Base-by-base conservation (phyloP, 306 rosid genomes). In the Trifolium fragiferum region DNA sequence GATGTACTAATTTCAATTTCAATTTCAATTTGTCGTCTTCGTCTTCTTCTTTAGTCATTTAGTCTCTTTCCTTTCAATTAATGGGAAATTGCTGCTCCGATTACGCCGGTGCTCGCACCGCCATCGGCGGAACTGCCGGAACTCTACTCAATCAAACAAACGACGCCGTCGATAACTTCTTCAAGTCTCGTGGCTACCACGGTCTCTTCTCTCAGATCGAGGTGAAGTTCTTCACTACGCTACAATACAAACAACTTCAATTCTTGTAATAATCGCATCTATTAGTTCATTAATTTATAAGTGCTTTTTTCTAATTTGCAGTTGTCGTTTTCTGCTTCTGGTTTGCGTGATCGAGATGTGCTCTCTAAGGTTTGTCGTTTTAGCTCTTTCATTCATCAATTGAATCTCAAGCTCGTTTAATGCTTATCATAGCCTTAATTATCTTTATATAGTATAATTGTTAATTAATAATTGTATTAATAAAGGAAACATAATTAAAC, bases 21-120 rank as follows among this genome's bases (percentile, higher is more conserved):
- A 47, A 15, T 49, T 49, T 49, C 23, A 50, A 50, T 50, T 50
- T 18, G 23, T 50, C 25, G 11, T 51, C 23, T 4, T 50, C 9
- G 18, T 18, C 3, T 50, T 14, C 50, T 16, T 62, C 33, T 27
- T 18, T 33, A 14, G 37, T 35, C n/a, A n/a, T 37, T 60, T 60
- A 14, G 51, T 59, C n/a, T 30, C 8, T 10, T 68, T 53, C 58
- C 25, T 54, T 69, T 47, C 54, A 49, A 38, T 78, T 76, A 27
- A 95, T 95, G 99, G 99, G 99, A 0, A 95, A 89, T 73, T 95
- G 99, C 84, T 95, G 78, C 86, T 95, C 99, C 84, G 94, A 91
- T 82, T 80, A 74, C 47, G 82, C 83, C 74, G 96, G 84, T 6
- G 96, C 88, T 13, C 84, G 87, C 27, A 5, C 89, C 3, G 96